Conservation (phyloP, 106 monocot species). For the Dendrobium catenatum region DNA sequence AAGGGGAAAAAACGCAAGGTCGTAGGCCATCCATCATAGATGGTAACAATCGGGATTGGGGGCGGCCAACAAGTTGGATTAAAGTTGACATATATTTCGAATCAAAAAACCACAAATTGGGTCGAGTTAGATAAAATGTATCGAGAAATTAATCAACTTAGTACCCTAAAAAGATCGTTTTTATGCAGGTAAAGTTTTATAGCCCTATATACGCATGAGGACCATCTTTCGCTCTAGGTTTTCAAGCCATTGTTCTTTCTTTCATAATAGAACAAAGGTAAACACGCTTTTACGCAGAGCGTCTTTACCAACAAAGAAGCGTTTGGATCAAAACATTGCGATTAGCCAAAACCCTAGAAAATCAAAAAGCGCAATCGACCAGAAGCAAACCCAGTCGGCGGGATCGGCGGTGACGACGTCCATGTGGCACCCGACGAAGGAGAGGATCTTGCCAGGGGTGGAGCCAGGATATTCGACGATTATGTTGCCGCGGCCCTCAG, state of each 20-base stretch:
- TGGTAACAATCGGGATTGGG: background rate
- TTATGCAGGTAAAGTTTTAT: background rate
- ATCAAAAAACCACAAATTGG: background rate
- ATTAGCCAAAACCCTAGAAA: background rate
- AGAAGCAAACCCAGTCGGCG: conserved; percentile 44
- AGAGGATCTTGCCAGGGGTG: conserved; percentile 23
- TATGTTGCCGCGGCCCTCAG: conserved; percentile 68
- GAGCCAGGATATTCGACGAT: conserved; percentile 92
- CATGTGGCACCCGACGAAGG: conserved; percentile 96
- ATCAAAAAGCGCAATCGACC: background rate
- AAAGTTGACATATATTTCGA: background rate
- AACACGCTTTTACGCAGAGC: background rate
- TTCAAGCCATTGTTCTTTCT: background rate
- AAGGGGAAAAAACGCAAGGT: background rate
- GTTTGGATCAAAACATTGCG: background rate
- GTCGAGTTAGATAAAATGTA: background rate
- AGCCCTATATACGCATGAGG: background rate
- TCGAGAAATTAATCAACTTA: background rate
- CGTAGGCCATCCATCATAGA: too few relatives aligned
- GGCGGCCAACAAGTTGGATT: background rate
- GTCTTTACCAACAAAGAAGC: background rate
- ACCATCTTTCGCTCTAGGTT: background rate
- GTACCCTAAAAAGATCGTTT: background rate
- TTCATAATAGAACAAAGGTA: background rate
- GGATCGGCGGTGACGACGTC: conserved; percentile 93